Conservation (phyloP, 306 rosid species). For the Hylodesmum podocarpum region DNA sequence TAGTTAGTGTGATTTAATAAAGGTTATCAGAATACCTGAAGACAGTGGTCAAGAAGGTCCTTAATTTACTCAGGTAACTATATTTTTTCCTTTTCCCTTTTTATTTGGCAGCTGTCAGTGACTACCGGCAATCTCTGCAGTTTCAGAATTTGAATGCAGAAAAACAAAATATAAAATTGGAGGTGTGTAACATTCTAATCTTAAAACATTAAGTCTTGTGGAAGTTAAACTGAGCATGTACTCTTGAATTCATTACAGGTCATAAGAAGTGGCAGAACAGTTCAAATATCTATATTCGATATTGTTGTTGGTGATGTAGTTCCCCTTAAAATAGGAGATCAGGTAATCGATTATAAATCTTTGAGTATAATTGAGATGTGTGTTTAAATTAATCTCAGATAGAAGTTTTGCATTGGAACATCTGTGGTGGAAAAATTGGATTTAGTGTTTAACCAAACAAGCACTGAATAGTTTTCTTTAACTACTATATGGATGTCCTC, state of each 20-base stretch:
- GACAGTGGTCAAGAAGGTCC: neutral
- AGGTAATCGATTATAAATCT: conserved; percentile 43
- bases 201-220: neutral
- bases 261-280: conserved; percentile 77
- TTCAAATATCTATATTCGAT: conserved; percentile 80
- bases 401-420: neutral
- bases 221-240: conserved; percentile 25
- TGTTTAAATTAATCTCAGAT: neutral
- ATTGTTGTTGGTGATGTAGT: conserved; percentile 94
- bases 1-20: neutral
- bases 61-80: neutral
- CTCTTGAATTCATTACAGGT: conserved; percentile 53
- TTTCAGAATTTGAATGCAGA: conserved; percentile 86
- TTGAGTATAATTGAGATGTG: neutral
- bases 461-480: neutral
- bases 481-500: conserved; percentile 9
- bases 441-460: neutral
- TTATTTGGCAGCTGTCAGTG: conserved; percentile 74
- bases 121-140: conserved; percentile 91
- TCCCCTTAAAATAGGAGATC: conserved; percentile 94
- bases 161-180: conserved; percentile 85
- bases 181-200: conserved; percentile 53
- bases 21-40: neutral
- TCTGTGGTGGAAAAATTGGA: neutral
- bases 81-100: conserved; percentile 16